Evolutionary conservation across 2,329 filamentous ascomycete genomes (phyloP).

Genomic region (Colletotrichum scovillei): DNA sequence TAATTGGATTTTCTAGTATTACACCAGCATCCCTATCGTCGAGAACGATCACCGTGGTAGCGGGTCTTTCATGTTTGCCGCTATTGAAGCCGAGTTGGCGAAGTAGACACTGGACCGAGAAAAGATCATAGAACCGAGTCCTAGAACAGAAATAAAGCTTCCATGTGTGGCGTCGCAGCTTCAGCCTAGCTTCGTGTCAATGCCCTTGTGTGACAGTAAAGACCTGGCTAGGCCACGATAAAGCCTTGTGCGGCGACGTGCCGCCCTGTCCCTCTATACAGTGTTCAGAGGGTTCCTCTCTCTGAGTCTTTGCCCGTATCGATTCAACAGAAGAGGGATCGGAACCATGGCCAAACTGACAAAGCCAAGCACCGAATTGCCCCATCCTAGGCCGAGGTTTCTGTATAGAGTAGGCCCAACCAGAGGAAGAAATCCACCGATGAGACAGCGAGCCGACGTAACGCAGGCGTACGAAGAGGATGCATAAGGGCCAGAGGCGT

Average conservation of each 20-base stretch:
- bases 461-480: background rate
- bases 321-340: background rate
- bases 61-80: slow-evolving; percentile 24
- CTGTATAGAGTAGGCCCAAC: background rate
- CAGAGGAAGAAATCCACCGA: background rate
- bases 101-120: background rate
- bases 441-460: background rate
- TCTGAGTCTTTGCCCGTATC: background rate
- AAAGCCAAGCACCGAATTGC: background rate
- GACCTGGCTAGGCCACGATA: too few species aligned
- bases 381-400: background rate
- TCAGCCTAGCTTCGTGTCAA: too few species aligned
- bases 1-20: slow-evolving; percentile 2
- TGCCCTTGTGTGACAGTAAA: accelerated
- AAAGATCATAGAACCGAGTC: too few species aligned
- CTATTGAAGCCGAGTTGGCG: slow-evolving; percentile 10
- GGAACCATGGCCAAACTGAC: background rate
- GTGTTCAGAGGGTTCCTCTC: background rate
- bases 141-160: too few species aligned
- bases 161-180: too few species aligned
- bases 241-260: too few species aligned
- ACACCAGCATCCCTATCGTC: slow-evolving; percentile 18
- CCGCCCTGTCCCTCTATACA: background rate
- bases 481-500: background rate
- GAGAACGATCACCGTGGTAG: slow-evolving; percentile 21